These are phyloP conservation scores for Xenosphaeropsis pyriputrescens DNA, from an alignment of 2,329 filamentous ascomycete species.

Conservation along the genomic window DNA sequence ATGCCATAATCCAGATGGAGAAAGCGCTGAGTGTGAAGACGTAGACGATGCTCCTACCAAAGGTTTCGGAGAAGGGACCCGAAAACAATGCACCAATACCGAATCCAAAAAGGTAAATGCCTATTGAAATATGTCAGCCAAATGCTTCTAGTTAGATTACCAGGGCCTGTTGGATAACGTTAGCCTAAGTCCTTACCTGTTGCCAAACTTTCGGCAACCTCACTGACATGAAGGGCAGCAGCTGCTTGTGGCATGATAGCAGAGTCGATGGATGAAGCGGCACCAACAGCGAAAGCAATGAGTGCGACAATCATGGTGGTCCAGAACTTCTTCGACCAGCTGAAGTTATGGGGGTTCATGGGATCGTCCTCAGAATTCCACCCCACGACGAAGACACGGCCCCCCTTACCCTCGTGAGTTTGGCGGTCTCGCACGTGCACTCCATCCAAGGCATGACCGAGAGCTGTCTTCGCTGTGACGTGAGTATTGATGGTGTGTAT, in stretches of 20 bases:
- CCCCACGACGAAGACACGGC: neutral
- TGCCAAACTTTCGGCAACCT: conserved; percentile 32
- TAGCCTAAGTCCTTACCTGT: conserved; percentile 17
- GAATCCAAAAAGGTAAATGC: conserved; percentile 19
- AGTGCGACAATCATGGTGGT: neutral
- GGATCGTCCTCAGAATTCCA: neutral
- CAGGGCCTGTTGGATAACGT: neutral
- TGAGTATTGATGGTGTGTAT: neutral
- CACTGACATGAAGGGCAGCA: conserved; percentile 28
- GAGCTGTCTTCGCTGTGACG: neutral
- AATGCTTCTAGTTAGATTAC: too few species aligned
- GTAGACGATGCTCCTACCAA: conserved; percentile 26
- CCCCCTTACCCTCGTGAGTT: neutral
- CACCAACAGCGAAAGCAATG: neutral
- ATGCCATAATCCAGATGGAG: conserved; percentile 25
- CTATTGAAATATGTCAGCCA: neutral
- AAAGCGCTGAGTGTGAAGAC: conserved; percentile 23
- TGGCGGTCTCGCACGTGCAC: neutral
- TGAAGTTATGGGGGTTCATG: neutral
- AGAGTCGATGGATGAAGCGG: neutral
- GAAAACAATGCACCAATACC: conserved; percentile 21
- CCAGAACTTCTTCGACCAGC: neutral
- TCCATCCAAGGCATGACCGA: neutral
- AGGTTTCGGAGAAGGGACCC: conserved; percentile 23
- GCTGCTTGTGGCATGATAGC: conserved; percentile 20